Conservation (phyloP, 2,329 filamentous ascomycete species). For the Diaporthe sp. region DNA sequence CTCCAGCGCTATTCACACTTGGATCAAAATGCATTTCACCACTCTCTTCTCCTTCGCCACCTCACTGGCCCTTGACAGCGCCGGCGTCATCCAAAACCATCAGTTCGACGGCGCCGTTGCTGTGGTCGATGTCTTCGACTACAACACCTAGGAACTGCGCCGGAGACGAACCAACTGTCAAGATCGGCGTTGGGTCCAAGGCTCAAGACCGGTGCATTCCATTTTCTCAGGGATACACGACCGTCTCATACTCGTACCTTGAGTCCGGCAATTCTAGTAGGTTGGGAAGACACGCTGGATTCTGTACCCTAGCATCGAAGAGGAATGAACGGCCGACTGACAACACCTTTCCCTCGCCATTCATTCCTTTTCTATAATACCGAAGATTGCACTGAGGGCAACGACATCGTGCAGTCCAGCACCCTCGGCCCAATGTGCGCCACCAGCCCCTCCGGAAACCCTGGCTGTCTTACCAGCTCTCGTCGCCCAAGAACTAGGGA, state of each 20-base stretch:
- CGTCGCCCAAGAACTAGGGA: background rate
- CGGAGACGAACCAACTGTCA: background rate
- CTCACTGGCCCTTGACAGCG: slow-evolving; percentile 5
- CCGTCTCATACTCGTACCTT: background rate
- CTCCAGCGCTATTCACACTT: background rate
- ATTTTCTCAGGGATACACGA: background rate
- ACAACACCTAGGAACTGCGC: background rate
- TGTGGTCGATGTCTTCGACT: background rate
- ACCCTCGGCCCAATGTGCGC: background rate
- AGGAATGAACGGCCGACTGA: background rate
- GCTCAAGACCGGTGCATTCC: background rate
- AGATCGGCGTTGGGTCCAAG: background rate
- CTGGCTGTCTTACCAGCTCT: background rate
- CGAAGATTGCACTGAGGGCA: background rate
- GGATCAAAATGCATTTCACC: background rate
- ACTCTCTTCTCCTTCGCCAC: slow-evolving; percentile 1
- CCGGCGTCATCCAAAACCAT: background rate
- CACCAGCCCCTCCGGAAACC: background rate
- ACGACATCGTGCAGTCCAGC: background rate
- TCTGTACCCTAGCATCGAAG: background rate
- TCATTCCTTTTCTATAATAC: background rate
- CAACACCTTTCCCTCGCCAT: background rate
- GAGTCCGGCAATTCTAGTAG: background rate
- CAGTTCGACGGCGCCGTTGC: background rate
- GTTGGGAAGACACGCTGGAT: background rate